Percentiles rank a stretch among this genome's conserved stretches.
Conservation (phyloP, 1,284 basidiomycete genomes). For the Agaricales sp. region DNA sequence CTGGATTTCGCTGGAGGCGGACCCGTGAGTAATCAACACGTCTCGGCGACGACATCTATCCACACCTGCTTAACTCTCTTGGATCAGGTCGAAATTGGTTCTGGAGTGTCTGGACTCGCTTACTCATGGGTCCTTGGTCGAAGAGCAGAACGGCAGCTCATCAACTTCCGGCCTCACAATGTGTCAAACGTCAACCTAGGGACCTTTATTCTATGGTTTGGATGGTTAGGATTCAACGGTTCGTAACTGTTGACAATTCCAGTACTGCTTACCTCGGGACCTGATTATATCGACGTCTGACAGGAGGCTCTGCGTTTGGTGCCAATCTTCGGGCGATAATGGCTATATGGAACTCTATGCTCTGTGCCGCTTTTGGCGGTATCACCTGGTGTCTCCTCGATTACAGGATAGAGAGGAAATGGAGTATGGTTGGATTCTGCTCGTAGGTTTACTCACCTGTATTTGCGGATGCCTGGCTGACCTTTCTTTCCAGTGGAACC, state of each 20-base stretch:
- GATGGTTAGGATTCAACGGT: constrained; percentile 30
- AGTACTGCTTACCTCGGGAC: constrained; percentile 96
- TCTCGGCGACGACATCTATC: too few relatives aligned
- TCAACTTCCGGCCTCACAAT: constrained; percentile 91
- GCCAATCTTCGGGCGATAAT: constrained; percentile 85
- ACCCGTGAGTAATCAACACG: constrained; percentile 1
- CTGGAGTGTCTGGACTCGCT: constrained; percentile 79
- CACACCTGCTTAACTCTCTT: neutral
- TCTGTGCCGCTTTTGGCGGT: constrained; percentile 68
- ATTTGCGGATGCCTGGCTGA: neutral
- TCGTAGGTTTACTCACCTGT: constrained; percentile 14
- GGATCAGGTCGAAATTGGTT: constrained; percentile 85
- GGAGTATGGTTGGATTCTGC: constrained; percentile 85
- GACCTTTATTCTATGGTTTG: constrained; percentile 66
- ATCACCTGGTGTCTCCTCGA: constrained; percentile 88
- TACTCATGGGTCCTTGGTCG: constrained; percentile 80
- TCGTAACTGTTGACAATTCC: constrained; percentile 36
- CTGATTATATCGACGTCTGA: constrained; percentile 70
- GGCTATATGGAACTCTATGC: constrained; percentile 85
- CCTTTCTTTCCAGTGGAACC: constrained; percentile 36
- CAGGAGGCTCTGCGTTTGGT: constrained; percentile 77
- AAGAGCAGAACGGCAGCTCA: constrained; percentile 68
- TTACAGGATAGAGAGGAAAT: constrained; percentile 73
- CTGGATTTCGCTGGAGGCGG: constrained; percentile 70
- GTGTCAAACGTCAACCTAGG: constrained; percentile 86